phyloP scores from a whole-genome alignment of 495 filamentous ascomycete genomes.

The Cairneyella variabilis region DNA sequence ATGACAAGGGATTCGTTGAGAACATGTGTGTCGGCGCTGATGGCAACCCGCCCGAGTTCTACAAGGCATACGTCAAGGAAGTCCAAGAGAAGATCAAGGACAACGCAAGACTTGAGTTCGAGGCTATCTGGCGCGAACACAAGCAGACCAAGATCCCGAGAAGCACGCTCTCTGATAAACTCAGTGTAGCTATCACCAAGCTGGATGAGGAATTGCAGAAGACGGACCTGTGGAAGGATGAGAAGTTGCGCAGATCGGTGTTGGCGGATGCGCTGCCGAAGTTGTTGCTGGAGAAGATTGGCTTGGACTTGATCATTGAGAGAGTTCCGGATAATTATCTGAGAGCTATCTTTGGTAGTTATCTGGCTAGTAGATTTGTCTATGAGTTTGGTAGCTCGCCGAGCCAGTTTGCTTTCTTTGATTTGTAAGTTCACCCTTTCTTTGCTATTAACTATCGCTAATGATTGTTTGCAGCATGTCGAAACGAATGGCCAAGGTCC shows the following conservation, averaged over 20 bases:
- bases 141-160: slow-evolving; percentile 72
- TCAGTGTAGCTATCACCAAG: slow-evolving; percentile 87
- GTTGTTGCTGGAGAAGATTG: slow-evolving; percentile 81
- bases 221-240: slow-evolving; percentile 86
- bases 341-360: slow-evolving; percentile 91
- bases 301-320: slow-evolving; percentile 78
- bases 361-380: slow-evolving; percentile 90
- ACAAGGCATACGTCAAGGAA: slow-evolving; percentile 84
- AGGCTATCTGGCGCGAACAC: slow-evolving; percentile 95
- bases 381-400: slow-evolving; percentile 91
- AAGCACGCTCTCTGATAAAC: slow-evolving; percentile 81
- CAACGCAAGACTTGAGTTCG: slow-evolving; percentile 91
- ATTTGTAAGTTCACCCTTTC: slow-evolving; percentile 67
- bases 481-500: slow-evolving; percentile 24
- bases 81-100: slow-evolving; percentile 86
- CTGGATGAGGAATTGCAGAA: slow-evolving; percentile 93
- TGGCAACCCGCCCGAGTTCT: slow-evolving; percentile 83
- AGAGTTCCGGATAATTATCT: slow-evolving; percentile 91
- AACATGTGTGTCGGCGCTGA: slow-evolving; percentile 86
- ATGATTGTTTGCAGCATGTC: slow-evolving; percentile 44
- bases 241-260: slow-evolving; percentile 70
- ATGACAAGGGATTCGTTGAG: slow-evolving; percentile 80
- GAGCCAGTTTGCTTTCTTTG: slow-evolving; percentile 97
- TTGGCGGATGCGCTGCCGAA: slow-evolving; percentile 83
- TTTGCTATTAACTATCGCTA: neutral